Conservation (phyloP, 164 flowering plant species). For the Aristolochia fimbriata region DNA sequence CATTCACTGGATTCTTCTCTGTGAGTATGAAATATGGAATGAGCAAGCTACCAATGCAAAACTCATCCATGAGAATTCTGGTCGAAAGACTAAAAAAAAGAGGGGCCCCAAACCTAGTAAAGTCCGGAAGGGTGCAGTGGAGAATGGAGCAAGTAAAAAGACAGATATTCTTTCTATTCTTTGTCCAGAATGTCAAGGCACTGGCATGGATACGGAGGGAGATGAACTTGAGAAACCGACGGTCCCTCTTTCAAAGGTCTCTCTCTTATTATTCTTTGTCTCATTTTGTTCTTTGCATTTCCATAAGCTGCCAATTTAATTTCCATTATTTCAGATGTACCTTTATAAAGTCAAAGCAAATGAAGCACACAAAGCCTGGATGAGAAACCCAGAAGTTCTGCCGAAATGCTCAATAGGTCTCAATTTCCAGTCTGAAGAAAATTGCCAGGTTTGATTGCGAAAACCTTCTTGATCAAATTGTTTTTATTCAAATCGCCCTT, state of each 20-base stretch:
- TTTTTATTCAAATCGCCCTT: too few relatives aligned
- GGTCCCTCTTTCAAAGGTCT: conserved; percentile 59
- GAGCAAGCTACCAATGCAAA: conserved; percentile 22
- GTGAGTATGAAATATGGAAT: conserved; percentile 48
- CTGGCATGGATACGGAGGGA: conserved; percentile 47
- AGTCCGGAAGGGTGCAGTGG: conserved; percentile 14
- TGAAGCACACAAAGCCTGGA: conserved; percentile 67
- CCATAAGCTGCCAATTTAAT: not conserved
- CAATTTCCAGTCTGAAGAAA: conserved; percentile 38
- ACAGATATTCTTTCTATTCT: conserved; percentile 38
- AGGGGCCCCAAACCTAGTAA: conserved; percentile 21
- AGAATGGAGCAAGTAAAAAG: not conserved
- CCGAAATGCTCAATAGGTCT: conserved; percentile 82
- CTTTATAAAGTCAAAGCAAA: conserved; percentile 46
- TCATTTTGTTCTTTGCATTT: not conserved
- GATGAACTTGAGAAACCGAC: conserved; percentile 51
- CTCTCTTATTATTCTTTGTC: not conserved
- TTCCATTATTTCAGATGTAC: conserved; percentile 47
- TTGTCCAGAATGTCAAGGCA: conserved; percentile 95
- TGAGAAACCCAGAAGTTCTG: conserved; percentile 64
- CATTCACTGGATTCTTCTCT: conserved; percentile 81
- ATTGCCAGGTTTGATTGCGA: conserved; percentile 33
- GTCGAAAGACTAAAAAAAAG: conserved; percentile 24
- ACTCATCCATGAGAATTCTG: conserved; percentile 11
- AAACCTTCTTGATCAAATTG: too few relatives aligned